Evolutionary conservation across 805 yeast species (phyloP).

Genomic region (Saturnispora dispora): DNA sequence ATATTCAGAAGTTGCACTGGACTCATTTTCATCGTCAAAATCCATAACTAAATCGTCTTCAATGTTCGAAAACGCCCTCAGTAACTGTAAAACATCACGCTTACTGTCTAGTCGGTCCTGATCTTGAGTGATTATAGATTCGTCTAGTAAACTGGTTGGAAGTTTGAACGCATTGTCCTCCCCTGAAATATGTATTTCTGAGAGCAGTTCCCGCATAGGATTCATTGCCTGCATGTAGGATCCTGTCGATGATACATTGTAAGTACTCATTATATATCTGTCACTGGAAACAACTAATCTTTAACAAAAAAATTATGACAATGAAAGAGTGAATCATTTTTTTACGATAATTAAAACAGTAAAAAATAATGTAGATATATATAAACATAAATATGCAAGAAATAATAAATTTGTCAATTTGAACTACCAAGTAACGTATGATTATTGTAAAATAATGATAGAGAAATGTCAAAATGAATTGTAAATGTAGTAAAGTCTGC

Average conservation of each 20-base stretch:
- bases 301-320: neutral
- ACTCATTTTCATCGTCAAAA: constrained; percentile 10
- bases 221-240: constrained; percentile 76
- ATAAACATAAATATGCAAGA: neutral
- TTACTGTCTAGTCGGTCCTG: constrained; percentile 21
- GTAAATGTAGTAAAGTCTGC: neutral
- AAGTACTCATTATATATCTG: constrained; percentile 35
- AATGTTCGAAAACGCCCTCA: constrained; percentile 28
- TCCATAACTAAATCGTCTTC: constrained; percentile 14
- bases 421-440: neutral
- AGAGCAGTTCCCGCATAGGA: constrained; percentile 48
- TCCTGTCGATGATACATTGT: constrained; percentile 55
- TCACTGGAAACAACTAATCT: no score
- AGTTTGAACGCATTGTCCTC: constrained; percentile 17
- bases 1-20: neutral
- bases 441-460: neutral
- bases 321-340: neutral
- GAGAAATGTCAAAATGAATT: neutral
- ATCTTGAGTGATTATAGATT: constrained; percentile 10
- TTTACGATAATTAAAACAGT: neutral
- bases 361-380: neutral
- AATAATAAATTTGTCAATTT: neutral
- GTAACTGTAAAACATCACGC: constrained; percentile 18
- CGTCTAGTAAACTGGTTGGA: constrained; percentile 28
- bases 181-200: constrained; percentile 24